Conservation (phyloP, 805 yeast genomes). For the Alloascoidea africana region DNA sequence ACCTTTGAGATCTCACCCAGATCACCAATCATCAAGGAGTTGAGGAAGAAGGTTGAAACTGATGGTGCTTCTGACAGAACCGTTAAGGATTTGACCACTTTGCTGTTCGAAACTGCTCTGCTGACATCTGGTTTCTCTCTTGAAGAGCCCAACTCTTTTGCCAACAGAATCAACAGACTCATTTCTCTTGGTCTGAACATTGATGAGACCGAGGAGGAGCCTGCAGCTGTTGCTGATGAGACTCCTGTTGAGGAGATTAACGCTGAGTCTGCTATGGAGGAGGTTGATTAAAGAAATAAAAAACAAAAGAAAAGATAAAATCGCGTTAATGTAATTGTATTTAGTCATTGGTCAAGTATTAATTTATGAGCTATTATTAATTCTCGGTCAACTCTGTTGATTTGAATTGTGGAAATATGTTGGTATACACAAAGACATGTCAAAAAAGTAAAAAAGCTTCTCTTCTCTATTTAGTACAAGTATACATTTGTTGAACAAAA, state of each 20-base stretch:
- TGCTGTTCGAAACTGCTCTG: slow-evolving; percentile 94
- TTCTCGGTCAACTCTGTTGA: no score
- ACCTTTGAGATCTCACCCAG: slow-evolving; percentile 97
- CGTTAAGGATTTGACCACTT: slow-evolving; percentile 92
- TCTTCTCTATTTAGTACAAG: no score
- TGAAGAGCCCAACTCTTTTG: slow-evolving; percentile 97
- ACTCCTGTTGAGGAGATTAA: slow-evolving; percentile 48
- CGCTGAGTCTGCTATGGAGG: slow-evolving; percentile 96
- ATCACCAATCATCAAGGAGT: slow-evolving; percentile 89
- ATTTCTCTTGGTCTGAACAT: slow-evolving; percentile 96
- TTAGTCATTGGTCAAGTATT: no score
- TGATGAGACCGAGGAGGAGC: slow-evolving; percentile 67
- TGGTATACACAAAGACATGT: no score
- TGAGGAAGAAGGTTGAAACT: slow-evolving; percentile 90
- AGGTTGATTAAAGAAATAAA: slow-evolving; percentile 59
- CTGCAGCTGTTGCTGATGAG: slow-evolving; percentile 29
- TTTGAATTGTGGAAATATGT: no score
- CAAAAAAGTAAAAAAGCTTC: no score
- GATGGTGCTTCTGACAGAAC: slow-evolving; percentile 98
- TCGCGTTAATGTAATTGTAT: no score
- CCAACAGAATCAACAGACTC: slow-evolving; percentile 95
- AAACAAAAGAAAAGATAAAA: no score
- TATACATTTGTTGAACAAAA: no score
- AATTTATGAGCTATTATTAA: no score
- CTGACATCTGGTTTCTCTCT: slow-evolving; percentile 97